Evolutionary conservation across 768 basidiomycete genomes (phyloP).

Genomic region (Amyloporia xantha): DNA sequence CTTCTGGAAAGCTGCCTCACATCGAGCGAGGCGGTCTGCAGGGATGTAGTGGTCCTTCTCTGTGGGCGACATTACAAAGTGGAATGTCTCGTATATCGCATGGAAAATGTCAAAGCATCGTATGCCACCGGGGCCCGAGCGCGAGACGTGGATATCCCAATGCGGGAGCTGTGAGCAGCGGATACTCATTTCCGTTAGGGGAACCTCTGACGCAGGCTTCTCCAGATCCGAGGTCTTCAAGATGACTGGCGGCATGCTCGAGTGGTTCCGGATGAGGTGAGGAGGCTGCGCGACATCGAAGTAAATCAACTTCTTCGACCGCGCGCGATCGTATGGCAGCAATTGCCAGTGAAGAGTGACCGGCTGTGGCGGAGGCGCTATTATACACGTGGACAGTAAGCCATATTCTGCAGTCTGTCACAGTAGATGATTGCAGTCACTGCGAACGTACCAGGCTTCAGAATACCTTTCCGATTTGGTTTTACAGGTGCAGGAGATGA

Average conservation of each 20-base stretch:
- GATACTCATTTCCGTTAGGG: conserved; percentile 13
- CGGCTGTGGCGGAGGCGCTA: conserved; percentile 5
- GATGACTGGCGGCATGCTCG: conserved; percentile 2
- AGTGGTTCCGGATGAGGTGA: conserved; percentile 8
- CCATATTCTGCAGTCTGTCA: neutral
- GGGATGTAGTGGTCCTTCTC: conserved; percentile 9
- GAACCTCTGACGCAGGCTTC: conserved; percentile 7
- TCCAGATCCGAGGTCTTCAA: neutral
- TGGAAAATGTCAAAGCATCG: conserved; percentile 13
- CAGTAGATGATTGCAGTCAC: neutral
- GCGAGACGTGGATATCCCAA: conserved; percentile 11
- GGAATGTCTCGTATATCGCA: conserved; percentile 15
- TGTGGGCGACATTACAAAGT: conserved; percentile 4
- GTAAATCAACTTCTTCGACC: conserved; percentile 4
- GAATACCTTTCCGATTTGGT: conserved; percentile 8
- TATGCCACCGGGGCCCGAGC: conserved; percentile 10
- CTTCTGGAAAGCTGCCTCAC: conserved; percentile 9
- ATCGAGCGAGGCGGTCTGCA: neutral
- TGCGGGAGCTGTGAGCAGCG: conserved; percentile 8
- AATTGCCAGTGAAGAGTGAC: conserved; percentile 19
- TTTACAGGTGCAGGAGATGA: conserved; percentile 2
- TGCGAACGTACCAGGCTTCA: conserved; percentile 12
- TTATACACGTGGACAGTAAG: conserved; percentile 5
- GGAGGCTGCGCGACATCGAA: conserved; percentile 12
- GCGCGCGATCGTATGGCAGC: conserved; percentile 8